phyloP scores from a whole-genome alignment of 2,329 filamentous ascomycete genomes.

The Claviceps citrina region DNA sequence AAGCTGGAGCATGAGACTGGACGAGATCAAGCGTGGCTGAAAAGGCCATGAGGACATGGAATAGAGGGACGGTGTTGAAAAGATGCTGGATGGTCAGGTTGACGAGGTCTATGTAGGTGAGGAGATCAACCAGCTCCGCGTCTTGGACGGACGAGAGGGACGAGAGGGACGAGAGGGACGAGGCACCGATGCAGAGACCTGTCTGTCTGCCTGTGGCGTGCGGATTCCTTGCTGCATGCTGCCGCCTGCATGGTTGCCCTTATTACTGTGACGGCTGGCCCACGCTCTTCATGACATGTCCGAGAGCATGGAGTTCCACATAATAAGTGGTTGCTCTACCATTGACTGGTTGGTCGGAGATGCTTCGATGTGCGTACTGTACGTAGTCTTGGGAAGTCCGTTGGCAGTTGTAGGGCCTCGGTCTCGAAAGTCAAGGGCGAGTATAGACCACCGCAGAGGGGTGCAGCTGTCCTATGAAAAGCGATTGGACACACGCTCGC shows the following conservation, averaged over 20 bases:
- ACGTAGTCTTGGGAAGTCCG: too few species aligned
- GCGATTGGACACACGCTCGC: too few species aligned
- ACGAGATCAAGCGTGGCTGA: background rate
- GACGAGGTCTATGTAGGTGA: slow-evolving; percentile 5
- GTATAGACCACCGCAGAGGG: too few species aligned
- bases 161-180: background rate
- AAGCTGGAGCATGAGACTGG: background rate
- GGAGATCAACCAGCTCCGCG: background rate
- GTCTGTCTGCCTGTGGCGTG: slow-evolving; percentile 1
- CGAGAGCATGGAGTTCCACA: background rate
- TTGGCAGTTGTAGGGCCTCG: background rate
- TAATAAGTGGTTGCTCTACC: background rate
- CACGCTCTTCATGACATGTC: background rate
- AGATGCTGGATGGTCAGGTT: background rate
- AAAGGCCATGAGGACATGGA: background rate
- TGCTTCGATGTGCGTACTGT: background rate
- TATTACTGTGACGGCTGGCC: background rate
- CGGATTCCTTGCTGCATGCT: slow-evolving; percentile 2
- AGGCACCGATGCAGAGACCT: too few species aligned
- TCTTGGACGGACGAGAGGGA: too few species aligned
- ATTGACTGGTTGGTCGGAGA: background rate
- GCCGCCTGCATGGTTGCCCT: slow-evolving; percentile 1
- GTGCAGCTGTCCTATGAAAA: too few species aligned
- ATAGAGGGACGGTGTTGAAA: background rate
- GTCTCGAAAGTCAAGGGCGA: too few species aligned